Base-by-base conservation (phyloP, 495 filamentous ascomycete genomes). In the Aspergillus nidulans region DNA sequence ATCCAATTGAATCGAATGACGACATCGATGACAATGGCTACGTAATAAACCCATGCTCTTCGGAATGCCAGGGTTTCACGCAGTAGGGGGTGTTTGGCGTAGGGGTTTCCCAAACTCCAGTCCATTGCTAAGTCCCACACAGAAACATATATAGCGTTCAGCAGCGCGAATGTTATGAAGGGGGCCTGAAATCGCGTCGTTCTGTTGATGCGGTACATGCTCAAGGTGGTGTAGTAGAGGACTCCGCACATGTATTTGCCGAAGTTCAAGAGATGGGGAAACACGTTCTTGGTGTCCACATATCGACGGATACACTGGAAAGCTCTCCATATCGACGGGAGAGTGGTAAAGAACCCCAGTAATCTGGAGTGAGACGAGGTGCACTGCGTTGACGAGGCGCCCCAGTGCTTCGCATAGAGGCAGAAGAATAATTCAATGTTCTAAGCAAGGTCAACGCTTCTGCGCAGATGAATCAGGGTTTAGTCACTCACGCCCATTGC, bases 121-220 rank as follows among this genome's bases (percentile, higher is more conserved):
- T 98, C 94, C 88, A 97, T 96, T 53, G 86, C 82, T n/a, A 98
- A 63, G 61, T 98, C 94, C 94, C 94, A 98, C n/a, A 96, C 77
- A 1, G 85, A 88, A 65, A 79, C 85, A 65, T 96, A 97, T 13
- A 92, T 72, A 21, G 84, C 79, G 66, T 96, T 97, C 57, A 95
- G 70, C 15, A 81, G 73, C 2, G 89, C 89, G 59, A 89, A 90
- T 2, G 82, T 78, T 56, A 96, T 85, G 66, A 96, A 97, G 19
- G 89, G 61, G 0, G 81, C 84, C 62, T 80, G 77, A 25, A 83
- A 81, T 2, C 72, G 65, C 1, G 75, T 65, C 0, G 70, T 73
- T 9, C 74, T 75, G 36, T 91, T 64, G 41, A 97, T 88, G 28
- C 94, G 89, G 66, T 90, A 97, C 51, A 95, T 66, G 60, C 86